phyloP scores from a whole-genome alignment of 176 grass and related monocot species.

The Thinopyrum elongatum region DNA sequence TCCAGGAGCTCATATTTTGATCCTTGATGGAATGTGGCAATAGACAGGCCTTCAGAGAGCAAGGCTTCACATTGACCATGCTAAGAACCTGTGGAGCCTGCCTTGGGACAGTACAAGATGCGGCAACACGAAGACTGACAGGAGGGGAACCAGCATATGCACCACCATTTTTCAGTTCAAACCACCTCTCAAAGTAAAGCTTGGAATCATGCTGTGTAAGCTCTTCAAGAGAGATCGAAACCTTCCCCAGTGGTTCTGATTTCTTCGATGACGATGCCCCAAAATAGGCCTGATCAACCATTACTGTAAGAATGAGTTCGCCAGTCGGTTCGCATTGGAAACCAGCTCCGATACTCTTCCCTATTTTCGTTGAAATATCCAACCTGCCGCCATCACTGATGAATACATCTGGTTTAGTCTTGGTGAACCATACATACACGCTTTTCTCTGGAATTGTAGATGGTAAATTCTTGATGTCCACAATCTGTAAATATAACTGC shows the following conservation, averaged over 20 bases:
- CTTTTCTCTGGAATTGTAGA: constrained; percentile 41
- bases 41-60: constrained; percentile 53
- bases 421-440: constrained; percentile 61
- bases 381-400: constrained; percentile 52
- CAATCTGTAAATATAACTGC: constrained; percentile 85
- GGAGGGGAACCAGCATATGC: constrained; percentile 38
- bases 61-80: constrained; percentile 44
- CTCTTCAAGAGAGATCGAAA: constrained; percentile 67
- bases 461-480: constrained; percentile 73
- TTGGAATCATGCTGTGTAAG: constrained; percentile 51
- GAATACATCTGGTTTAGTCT: constrained; percentile 66
- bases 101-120: constrained; percentile 55
- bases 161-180: constrained; percentile 58
- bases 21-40: constrained; percentile 40
- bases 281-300: constrained; percentile 34
- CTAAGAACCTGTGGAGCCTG: constrained; percentile 38
- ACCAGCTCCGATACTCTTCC: constrained; percentile 50
- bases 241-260: constrained; percentile 57
- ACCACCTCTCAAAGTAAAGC: constrained; percentile 70
- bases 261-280: constrained; percentile 24
- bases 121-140: constrained; percentile 57
- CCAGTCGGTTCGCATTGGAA: constrained; percentile 75
- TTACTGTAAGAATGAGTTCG: constrained; percentile 56
- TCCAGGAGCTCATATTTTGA: constrained; percentile 42
- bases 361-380: constrained; percentile 48